phyloP scores from a whole-genome alignment of 2,329 filamentous ascomycete genomes.

The Xylaria arbuscula region DNA sequence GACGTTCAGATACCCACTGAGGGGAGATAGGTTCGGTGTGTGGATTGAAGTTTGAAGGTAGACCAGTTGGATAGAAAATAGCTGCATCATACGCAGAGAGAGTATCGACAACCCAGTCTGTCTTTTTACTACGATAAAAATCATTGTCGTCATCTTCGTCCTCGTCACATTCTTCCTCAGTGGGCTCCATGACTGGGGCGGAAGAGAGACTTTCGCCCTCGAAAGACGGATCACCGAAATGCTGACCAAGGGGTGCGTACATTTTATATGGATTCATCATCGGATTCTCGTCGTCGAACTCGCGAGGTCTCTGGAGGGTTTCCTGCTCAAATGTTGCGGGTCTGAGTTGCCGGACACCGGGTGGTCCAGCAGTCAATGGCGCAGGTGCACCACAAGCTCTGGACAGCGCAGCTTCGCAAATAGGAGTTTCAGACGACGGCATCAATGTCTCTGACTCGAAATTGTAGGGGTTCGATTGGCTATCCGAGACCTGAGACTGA shows the following conservation, averaged over 20 bases:
- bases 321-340: slow-evolving; percentile 57
- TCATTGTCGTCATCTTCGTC: neutral
- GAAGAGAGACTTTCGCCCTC: slow-evolving; percentile 33
- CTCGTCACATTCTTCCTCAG: neutral
- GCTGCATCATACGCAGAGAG: slow-evolving; percentile 45
- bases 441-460: slow-evolving; percentile 32
- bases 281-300: slow-evolving; percentile 37
- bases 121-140: neutral
- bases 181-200: slow-evolving; percentile 1
- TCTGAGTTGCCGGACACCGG: slow-evolving; percentile 63
- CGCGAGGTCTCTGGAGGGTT: slow-evolving; percentile 42
- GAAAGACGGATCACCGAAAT: slow-evolving; percentile 23
- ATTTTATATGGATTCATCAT: slow-evolving; percentile 34
- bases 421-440: slow-evolving; percentile 36
- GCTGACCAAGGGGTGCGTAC: slow-evolving; percentile 24
- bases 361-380: slow-evolving; percentile 66
- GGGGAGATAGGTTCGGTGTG: slow-evolving; percentile 30
- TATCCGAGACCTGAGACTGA: slow-evolving; percentile 39
- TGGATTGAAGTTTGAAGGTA: slow-evolving; percentile 49
- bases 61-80: slow-evolving; percentile 49
- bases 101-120: slow-evolving; percentile 48
- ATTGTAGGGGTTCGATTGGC: slow-evolving; percentile 2
- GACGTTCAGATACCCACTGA: slow-evolving; percentile 44
- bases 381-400: slow-evolving; percentile 58
- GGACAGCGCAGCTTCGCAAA: slow-evolving; percentile 43